Conservation (phyloP, 352 stramenopile species). For the Pythium aristosporum region DNA sequence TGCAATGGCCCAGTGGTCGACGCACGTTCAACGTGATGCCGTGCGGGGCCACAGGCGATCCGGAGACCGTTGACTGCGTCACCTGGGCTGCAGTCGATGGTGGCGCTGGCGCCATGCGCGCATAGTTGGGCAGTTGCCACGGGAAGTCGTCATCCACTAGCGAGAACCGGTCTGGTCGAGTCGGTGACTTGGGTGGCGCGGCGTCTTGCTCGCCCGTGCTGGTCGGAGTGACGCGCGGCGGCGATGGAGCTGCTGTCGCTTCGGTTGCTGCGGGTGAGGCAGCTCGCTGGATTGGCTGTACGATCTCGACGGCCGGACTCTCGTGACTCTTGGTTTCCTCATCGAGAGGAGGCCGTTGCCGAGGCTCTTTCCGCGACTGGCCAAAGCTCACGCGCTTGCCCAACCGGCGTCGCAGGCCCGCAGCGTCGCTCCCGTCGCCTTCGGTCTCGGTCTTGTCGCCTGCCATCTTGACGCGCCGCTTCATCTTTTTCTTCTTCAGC, state of each 20-base stretch:
- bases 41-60: background rate
- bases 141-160: constrained; percentile 28
- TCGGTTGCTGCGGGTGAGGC: background rate
- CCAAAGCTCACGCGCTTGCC: constrained; percentile 20
- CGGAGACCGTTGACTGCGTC: background rate
- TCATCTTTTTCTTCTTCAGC: background rate
- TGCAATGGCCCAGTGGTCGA: constrained; percentile 10
- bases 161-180: constrained; percentile 19
- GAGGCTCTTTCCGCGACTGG: background rate
- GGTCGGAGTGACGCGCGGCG: background rate
- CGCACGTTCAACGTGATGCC: constrained; percentile 17
- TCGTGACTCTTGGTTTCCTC: background rate
- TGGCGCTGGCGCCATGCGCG: background rate
- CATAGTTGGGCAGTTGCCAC: constrained; percentile 30
- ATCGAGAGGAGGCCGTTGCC: background rate
- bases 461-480: constrained; percentile 10
- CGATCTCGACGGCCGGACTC: background rate
- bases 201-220: background rate
- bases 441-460: constrained; percentile 13
- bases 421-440: constrained; percentile 1
- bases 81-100: background rate
- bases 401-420: background rate
- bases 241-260: background rate
- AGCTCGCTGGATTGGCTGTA: background rate
- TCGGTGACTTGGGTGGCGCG: background rate